Evolutionary conservation across 1,284 basidiomycete species (phyloP).

Genomic region (Porogramme epimiltina): DNA sequence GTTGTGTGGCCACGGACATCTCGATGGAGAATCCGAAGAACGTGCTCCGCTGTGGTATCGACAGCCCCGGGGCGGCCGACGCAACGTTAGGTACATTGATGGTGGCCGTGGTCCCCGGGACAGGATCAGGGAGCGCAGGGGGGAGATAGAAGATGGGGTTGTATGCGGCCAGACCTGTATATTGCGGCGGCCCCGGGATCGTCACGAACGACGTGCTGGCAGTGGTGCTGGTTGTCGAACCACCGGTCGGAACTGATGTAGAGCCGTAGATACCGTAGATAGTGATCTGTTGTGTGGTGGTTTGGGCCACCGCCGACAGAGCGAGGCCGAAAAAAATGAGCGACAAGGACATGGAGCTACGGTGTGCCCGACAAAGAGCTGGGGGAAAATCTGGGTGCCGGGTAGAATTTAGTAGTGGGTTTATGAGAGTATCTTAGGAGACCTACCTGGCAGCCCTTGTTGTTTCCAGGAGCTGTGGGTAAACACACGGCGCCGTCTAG

Average conservation of each 20-base stretch:
- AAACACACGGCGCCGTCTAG: no score
- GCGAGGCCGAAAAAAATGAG: no score
- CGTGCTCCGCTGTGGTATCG: slow-evolving; percentile 58
- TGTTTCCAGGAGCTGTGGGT: no score
- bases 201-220: slow-evolving; percentile 9
- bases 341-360: no score
- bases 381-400: no score
- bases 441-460: no score
- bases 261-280: slow-evolving; percentile 8
- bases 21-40: slow-evolving; percentile 77
- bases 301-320: no score
- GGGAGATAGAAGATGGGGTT: slow-evolving; percentile 17
- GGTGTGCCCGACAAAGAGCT: no score
- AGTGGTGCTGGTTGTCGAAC: not conserved
- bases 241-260: slow-evolving; percentile 1
- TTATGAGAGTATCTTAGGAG: no score
- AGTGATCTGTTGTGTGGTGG: not conserved
- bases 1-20: slow-evolving; percentile 66
- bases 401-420: no score
- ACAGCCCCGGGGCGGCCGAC: slow-evolving; percentile 35
- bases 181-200: slow-evolving; percentile 3
- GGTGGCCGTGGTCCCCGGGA: slow-evolving; percentile 18
- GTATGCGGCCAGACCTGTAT: slow-evolving; percentile 17
- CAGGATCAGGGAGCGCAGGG: slow-evolving; percentile 20
- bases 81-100: slow-evolving; percentile 11